Conservation (phyloP, 495 filamentous ascomycete genomes). For the Stereocaulon alpinum region DNA sequence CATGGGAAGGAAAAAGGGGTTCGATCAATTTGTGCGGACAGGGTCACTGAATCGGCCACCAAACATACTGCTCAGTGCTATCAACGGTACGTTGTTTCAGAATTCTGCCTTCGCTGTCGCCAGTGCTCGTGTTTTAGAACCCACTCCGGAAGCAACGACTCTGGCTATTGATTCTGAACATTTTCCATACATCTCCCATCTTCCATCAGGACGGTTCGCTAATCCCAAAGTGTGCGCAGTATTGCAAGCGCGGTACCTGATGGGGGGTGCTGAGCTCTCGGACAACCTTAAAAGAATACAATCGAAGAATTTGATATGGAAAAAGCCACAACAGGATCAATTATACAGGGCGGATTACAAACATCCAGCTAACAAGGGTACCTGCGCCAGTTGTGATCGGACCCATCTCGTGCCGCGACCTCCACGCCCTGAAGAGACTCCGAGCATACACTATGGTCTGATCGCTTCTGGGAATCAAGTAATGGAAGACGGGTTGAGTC, state of each 20-base stretch:
- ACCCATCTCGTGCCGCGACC: neutral
- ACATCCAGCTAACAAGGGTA: neutral
- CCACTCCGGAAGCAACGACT: no score
- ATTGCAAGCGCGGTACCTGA: neutral
- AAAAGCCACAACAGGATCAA: neutral
- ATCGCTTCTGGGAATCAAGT: slow-evolving; percentile 27
- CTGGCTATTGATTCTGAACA: no score
- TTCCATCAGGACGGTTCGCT: no score
- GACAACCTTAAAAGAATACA: no score
- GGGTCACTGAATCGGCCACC: slow-evolving; percentile 30
- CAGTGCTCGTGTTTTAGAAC: no score
- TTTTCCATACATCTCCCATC: no score
- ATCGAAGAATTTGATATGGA: no score
- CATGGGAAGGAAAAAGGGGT: slow-evolving; percentile 29
- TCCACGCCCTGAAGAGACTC: neutral
- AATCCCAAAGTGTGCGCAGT: no score
- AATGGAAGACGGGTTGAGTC: slow-evolving; percentile 26
- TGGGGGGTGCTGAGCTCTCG: neutral
- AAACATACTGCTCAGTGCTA: slow-evolving; percentile 22
- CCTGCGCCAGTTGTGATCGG: neutral
- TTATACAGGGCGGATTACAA: neutral
- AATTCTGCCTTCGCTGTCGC: no score
- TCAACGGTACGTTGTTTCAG: no score
- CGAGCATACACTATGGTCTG: neutral
- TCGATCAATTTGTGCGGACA: slow-evolving; percentile 27